Evolutionary conservation across 345 rosid genomes (phyloP).

Genomic region (Punica granatum): DNA sequence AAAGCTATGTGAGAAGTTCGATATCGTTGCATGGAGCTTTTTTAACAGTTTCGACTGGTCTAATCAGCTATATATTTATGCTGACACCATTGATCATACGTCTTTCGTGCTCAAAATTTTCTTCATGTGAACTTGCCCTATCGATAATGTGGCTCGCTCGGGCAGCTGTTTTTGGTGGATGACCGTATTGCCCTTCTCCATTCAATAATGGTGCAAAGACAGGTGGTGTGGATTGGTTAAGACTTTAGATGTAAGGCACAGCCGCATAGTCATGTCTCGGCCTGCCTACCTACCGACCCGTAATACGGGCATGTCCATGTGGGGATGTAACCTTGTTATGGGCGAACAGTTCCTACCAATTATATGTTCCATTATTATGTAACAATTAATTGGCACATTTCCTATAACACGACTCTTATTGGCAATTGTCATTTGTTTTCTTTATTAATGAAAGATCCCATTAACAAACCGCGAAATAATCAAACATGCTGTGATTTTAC

Average conservation of each 20-base stretch:
- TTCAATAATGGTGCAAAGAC: neutral
- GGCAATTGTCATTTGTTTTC: neutral
- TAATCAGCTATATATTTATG: too few species aligned
- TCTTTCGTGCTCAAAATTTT: too few species aligned
- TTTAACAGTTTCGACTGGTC: too few species aligned
- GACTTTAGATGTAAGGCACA: neutral
- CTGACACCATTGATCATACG: too few species aligned
- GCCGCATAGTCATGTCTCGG: constrained; percentile 1
- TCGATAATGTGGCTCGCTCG: too few species aligned
- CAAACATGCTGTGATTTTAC: too few species aligned
- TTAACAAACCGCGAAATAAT: too few species aligned
- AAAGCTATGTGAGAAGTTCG: too few species aligned
- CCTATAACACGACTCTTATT: neutral
- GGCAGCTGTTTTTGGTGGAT: too few species aligned
- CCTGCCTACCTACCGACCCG: neutral
- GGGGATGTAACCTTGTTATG: neutral
- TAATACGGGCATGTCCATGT: constrained; percentile 1
- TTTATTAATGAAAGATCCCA: neutral
- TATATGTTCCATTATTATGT: neutral
- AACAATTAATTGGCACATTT: neutral
- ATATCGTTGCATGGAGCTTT: too few species aligned
- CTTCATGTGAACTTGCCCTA: too few species aligned
- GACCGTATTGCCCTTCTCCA: neutral
- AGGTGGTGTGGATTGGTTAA: neutral
- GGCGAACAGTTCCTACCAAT: neutral